Base-by-base conservation (phyloP, 2,329 filamentous ascomycete genomes). In the Neopestalotiopsis sp. region DNA sequence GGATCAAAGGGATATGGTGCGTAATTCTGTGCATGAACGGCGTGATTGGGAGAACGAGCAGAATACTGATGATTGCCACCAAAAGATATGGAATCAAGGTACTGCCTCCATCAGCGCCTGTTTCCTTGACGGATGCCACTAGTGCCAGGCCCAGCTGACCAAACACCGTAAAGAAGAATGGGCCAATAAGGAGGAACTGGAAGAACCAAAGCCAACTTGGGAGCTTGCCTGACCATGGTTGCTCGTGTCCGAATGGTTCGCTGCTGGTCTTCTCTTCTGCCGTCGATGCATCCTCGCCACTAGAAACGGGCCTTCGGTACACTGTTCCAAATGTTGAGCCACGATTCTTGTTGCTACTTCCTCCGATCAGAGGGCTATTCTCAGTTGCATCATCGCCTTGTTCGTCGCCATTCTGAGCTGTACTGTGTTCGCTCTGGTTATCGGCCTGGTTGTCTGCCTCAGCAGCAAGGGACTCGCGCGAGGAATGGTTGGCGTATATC, bases 1-100 rank as follows among this genome's bases (percentile, higher is more conserved):
- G 80, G 74, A 97, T 90, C 0, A 91, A 82, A 0, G 96, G 95
- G 4, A 98, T 79, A 69, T 97, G 94, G 77, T 92, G 92, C 1
- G 91, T 94, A 71, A 96, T 89, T 58, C 95, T 91, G 78, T 98
- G 95, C 56, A 97, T 86, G 77, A 97, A 97, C 0, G 96, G 96
- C 0, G 91, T 88, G 2, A 94, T 79, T 0, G 96, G 96, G 0
- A 94, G 83, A 20, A 98, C 81, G 0, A 97, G 77, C 1, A 97
- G 77, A 1, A 94, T 88, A 13, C 90, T 90, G 71, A 95, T 86
- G 6, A 86, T 77, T 5, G 66, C 57, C 9, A 63, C 66, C n/a
- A 59, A 24, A 13, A 95, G 76, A 78, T 97, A 94, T 4, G 94
- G 89, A 13, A 88, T 80, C 17, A 96, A 80, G 17, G 91, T 83